A percentile compares a stretch with the other conserved stretches of the same genome.
Evolutionary conservation across 2,329 filamentous ascomycete genomes (phyloP).

Genomic region (Seiridium unicorne): DNA sequence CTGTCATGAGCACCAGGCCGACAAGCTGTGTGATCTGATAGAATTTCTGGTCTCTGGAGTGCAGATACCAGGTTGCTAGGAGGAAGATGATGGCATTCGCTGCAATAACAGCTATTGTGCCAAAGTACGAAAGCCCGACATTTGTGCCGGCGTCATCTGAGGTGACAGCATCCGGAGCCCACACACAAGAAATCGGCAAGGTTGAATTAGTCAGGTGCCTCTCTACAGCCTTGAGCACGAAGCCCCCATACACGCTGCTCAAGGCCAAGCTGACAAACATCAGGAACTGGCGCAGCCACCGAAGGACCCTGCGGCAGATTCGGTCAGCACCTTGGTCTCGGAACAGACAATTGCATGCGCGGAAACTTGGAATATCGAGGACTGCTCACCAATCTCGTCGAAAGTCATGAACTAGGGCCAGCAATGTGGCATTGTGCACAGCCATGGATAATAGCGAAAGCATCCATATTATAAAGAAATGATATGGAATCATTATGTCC

Average conservation of each 20-base stretch:
- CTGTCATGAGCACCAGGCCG: slow-evolving; percentile 54
- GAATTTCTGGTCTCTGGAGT: slow-evolving; percentile 52
- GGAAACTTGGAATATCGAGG: no score
- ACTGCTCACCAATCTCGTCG: slow-evolving; percentile 54
- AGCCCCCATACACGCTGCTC: slow-evolving; percentile 53
- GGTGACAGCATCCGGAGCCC: slow-evolving; percentile 36
- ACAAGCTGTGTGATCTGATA: slow-evolving; percentile 52
- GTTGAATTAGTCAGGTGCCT: slow-evolving; percentile 49
- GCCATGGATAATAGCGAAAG: slow-evolving; percentile 62
- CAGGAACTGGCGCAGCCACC: slow-evolving; percentile 63
- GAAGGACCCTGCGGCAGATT: slow-evolving; percentile 39
- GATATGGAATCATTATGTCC: slow-evolving; percentile 59
- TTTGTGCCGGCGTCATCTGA: slow-evolving; percentile 34
- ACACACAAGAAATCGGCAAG: slow-evolving; percentile 62
- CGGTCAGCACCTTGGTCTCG: not conserved
- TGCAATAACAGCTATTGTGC: slow-evolving; percentile 60
- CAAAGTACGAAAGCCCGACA: slow-evolving; percentile 48
- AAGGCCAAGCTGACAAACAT: slow-evolving; percentile 66
- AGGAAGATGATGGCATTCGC: slow-evolving; percentile 58
- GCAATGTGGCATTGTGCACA: slow-evolving; percentile 62
- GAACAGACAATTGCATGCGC: no score
- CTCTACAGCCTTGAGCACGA: slow-evolving; percentile 54
- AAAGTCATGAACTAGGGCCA: slow-evolving; percentile 66
- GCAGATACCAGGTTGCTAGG: slow-evolving; percentile 63
- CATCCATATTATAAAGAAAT: slow-evolving; percentile 73